Conservation (phyloP, 169 alveolate species). For the Plasmodium malariae region DNA sequence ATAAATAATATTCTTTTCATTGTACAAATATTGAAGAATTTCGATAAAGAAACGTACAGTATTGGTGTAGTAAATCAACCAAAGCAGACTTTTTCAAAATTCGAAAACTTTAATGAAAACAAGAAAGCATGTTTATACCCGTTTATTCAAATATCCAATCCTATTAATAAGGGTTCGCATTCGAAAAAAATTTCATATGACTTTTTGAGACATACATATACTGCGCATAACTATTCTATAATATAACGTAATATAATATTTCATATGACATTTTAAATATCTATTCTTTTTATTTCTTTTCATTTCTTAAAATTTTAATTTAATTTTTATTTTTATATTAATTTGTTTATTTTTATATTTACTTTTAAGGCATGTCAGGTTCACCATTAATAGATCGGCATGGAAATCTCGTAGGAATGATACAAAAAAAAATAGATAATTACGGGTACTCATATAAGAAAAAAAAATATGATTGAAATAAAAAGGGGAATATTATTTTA, state of each 20-base stretch:
- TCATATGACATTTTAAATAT: not conserved
- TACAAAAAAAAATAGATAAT: slow-evolving; percentile 72
- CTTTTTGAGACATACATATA: no score
- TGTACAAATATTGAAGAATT: slow-evolving; percentile 15
- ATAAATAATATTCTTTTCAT: not conserved
- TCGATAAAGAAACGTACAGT: slow-evolving; percentile 58
- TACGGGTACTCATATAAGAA: slow-evolving; percentile 31
- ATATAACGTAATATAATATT: not conserved
- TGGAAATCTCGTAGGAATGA: slow-evolving; percentile 74
- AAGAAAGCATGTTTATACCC: slow-evolving; percentile 38
- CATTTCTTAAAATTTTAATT: not conserved
- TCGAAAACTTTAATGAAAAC: slow-evolving; percentile 36
- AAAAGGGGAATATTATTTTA: not conserved
- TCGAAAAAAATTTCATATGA: not conserved
- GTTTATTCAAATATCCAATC: slow-evolving; percentile 67
- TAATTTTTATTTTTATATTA: not conserved
- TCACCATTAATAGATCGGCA: slow-evolving; percentile 53
- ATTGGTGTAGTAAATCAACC: slow-evolving; percentile 69
- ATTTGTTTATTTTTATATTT: not conserved
- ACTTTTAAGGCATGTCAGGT: slow-evolving; percentile 68
- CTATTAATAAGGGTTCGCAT: slow-evolving; percentile 68
- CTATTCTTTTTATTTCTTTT: not conserved
- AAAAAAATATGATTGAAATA: not conserved
- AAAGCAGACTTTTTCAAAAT: slow-evolving; percentile 52
- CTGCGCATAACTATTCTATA: no score